Base-by-base conservation (phyloP, 2,329 filamentous ascomycete species). In the Mycogone perniciosa region DNA sequence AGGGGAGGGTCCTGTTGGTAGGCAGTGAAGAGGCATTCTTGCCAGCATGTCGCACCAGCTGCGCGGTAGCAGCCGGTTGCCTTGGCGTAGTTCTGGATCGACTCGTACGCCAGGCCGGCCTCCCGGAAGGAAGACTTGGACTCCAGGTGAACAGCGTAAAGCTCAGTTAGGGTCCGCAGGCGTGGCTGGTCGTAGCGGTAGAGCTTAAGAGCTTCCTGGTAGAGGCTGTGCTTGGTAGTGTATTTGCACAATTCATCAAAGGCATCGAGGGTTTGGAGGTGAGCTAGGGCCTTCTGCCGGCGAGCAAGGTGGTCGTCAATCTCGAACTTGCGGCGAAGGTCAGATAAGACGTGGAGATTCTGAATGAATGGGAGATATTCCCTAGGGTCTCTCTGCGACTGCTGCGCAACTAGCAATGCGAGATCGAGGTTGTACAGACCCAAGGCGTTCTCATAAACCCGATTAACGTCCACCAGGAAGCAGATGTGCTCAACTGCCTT, bases 361-460 rank as follows among this genome's bases (percentile, higher is more conserved):
- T 96, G 91, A 46, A 99, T 82, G 64, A 97, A 97, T 4, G 93
- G 93, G 6, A 97, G 80, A 60, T 99, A 99, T 67, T 99, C 93
- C 59, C 90, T 78, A 1, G 93, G 93, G 60, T 99, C 93, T 64
- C 92, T 89, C 68, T 99, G 93, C 0, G 91, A 93, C 64, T 96
- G 91, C 63, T 99, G 93, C 1, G 93, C 93, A 9, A 99, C 88
- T 5, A 96, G 76, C 8, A 99, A 76, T 4, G 92, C 85, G 6
- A 99, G 81, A 8, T 96, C 89, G 3, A 99, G 80, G 62, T 97
- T 85, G 65, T 99, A 99, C 2, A 97, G 75, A 1, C 91, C 91
- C 2, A 99, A 76, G 0, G 93, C 88, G 54, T 91, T 85, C 55
- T 96, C 89, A 62, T 96, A 99, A 0, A 99, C 80, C 37, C 84